phyloP scores from a whole-genome alignment of 2,329 filamentous ascomycete genomes.

The Fusarium torreyae region DNA sequence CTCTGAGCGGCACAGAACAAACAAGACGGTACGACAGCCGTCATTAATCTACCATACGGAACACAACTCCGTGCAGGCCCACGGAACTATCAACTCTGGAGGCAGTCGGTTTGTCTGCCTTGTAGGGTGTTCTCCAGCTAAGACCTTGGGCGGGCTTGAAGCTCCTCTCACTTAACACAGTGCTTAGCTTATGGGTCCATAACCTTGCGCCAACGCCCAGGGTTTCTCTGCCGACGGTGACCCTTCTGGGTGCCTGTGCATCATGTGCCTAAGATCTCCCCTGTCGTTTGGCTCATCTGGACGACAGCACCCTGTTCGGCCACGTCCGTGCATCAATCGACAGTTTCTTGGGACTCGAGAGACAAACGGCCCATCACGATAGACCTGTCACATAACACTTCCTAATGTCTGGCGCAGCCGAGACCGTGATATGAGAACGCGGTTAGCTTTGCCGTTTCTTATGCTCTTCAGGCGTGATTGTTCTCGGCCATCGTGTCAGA shows the following conservation, averaged over 20 bases:
- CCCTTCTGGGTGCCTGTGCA: slow-evolving; percentile 38
- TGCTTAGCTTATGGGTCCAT: slow-evolving; percentile 20
- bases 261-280: slow-evolving; percentile 41
- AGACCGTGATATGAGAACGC: slow-evolving; percentile 34
- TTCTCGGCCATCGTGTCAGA: slow-evolving; percentile 10
- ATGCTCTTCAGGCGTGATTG: slow-evolving; percentile 9
- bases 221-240: slow-evolving; percentile 37
- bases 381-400: slow-evolving; percentile 44
- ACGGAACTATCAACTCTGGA: slow-evolving; percentile 13
- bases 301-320: slow-evolving; percentile 42
- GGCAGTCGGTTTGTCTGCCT: slow-evolving; percentile 16
- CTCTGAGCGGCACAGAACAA: background rate
- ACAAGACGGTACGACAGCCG: slow-evolving; percentile 15
- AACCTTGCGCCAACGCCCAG: slow-evolving; percentile 28
- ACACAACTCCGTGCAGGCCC: slow-evolving; percentile 18
- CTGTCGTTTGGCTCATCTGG: no score
- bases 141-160: slow-evolving; percentile 19
- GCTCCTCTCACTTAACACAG: slow-evolving; percentile 25
- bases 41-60: slow-evolving; percentile 22
- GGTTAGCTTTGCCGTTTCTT: slow-evolving; percentile 6
- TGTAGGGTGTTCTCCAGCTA: slow-evolving; percentile 22
- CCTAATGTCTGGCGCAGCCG: slow-evolving; percentile 14
- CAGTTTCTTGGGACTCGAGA: slow-evolving; percentile 39
- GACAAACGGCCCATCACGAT: slow-evolving; percentile 38
- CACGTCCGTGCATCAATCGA: slow-evolving; percentile 48